Percentiles rank a stretch among this genome's conserved stretches.
phyloP scores from a whole-genome alignment of 371 early-diverging fungal genomes.

The Encephalitozoon cuniculi region DNA sequence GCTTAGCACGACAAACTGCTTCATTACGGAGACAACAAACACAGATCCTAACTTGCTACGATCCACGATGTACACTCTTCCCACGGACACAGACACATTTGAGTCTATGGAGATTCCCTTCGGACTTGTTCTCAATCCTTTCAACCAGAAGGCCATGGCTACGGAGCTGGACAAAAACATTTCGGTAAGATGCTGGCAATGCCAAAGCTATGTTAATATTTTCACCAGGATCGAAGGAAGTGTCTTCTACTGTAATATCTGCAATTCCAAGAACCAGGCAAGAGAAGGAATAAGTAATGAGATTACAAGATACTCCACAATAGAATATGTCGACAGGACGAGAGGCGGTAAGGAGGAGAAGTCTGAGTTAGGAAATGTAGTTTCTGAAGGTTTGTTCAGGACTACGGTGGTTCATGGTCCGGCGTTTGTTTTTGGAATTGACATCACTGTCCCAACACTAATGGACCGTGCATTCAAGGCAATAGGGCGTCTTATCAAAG shows the following conservation, averaged over 20 bases:
- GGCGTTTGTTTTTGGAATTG: conserved; percentile 48
- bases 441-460: background rate
- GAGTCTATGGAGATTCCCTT: conserved; percentile 54
- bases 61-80: conserved; percentile 57
- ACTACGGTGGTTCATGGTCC: background rate
- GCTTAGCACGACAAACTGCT: conserved; percentile 41
- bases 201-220: conserved; percentile 45
- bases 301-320: conserved; percentile 2
- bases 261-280: conserved; percentile 6
- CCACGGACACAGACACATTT: conserved; percentile 45
- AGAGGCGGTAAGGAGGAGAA: background rate
- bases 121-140: conserved; percentile 50
- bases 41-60: conserved; percentile 40
- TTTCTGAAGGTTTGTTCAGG: conserved; percentile 6
- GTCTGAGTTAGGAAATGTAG: background rate
- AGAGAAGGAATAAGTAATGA: background rate
- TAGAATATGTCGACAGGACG: background rate
- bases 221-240: background rate
- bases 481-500: background rate
- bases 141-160: conserved; percentile 35
- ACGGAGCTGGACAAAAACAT: conserved; percentile 15
- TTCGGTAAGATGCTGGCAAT: conserved; percentile 46
- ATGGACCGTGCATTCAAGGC: background rate
- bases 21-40: conserved; percentile 41
- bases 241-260: conserved; percentile 56